Conservation (phyloP, 768 basidiomycete species). For the Amanita phalloides region DNA sequence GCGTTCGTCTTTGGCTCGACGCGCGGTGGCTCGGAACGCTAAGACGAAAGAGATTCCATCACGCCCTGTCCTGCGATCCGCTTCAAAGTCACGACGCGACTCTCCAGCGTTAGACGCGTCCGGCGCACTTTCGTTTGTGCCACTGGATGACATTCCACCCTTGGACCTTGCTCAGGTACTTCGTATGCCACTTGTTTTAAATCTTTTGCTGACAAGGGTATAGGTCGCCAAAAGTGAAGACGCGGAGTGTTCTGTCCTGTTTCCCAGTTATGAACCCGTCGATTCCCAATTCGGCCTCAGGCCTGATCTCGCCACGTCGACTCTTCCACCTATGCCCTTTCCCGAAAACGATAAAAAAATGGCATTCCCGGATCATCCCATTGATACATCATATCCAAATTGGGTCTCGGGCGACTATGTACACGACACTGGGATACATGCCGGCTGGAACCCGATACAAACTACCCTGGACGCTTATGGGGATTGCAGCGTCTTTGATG, state of each 20-base stretch:
- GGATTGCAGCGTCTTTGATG: background rate
- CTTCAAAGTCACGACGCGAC: background rate
- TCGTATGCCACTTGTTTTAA: background rate
- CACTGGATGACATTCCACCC: background rate
- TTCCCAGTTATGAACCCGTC: background rate
- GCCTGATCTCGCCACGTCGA: background rate
- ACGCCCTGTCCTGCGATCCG: background rate
- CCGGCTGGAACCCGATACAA: conserved; percentile 4
- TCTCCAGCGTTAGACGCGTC: background rate
- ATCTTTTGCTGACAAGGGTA: background rate
- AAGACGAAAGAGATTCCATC: too few relatives aligned
- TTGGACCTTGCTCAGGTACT: background rate
- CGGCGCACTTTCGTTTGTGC: background rate
- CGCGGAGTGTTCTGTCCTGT: background rate
- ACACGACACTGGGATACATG: background rate
- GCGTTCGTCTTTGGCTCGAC: background rate
- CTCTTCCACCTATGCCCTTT: background rate
- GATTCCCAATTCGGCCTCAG: conserved; percentile 1
- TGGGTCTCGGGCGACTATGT: background rate
- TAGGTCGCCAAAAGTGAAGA: background rate
- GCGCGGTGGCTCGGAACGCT: background rate
- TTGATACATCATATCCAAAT: background rate
- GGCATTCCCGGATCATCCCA: too few relatives aligned
- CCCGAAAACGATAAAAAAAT: background rate
- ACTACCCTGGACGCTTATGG: conserved; percentile 3